Evolutionary conservation across 2,329 filamentous ascomycete species (phyloP), one percentile per base, ranked within the genome.

Genomic region (Neonectria sp.): DNA sequence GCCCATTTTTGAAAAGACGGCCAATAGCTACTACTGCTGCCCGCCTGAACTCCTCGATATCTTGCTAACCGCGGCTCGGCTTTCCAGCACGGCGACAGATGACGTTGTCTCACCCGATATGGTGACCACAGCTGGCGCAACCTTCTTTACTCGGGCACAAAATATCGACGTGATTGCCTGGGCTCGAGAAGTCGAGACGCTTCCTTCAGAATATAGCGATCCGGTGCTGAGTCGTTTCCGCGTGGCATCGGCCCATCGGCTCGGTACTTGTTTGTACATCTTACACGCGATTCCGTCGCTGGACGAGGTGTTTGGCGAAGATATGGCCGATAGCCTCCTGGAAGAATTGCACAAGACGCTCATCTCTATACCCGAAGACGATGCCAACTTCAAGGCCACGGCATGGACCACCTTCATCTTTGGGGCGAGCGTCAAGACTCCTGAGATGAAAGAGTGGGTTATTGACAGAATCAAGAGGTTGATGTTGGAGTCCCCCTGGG

Each of bases 401-500:
- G 83, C 85, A 1, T 90, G 86, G 87, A 86, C 87, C 0, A 84
- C 87, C 0, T 90, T 90, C 60, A 81, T 90, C 6, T 86, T 85
- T 6, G 88, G 87, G 1, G 87, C 86, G 0, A 86, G 88, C 60
- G 83, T 84, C 0, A 81, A 80, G 49, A 81, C 84, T 6, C 76
- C 75, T 0, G 76, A 73, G 27, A 80, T 82, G 67, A 82, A 86
- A 37, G 79, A 79, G 3, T 89, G 86, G 86, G 84, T 86, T 52
- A 81, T 85, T 73, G 77, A 85, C 27, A 82, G 85, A 24, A 75
- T 86, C 27, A 78, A 79, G 43, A 77, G 78, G 24, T 77, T 83
- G 21, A 81, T 83, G 31, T 73, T 80, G 24, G 77, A 80, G 13
- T 83, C 80, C 52, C 84, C 85, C 0, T 87, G 86, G 84, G 85